These are phyloP conservation scores for Pythium dissotocum DNA, from an alignment of 352 stramenopile genomes.

Conservation along the genomic window DNA sequence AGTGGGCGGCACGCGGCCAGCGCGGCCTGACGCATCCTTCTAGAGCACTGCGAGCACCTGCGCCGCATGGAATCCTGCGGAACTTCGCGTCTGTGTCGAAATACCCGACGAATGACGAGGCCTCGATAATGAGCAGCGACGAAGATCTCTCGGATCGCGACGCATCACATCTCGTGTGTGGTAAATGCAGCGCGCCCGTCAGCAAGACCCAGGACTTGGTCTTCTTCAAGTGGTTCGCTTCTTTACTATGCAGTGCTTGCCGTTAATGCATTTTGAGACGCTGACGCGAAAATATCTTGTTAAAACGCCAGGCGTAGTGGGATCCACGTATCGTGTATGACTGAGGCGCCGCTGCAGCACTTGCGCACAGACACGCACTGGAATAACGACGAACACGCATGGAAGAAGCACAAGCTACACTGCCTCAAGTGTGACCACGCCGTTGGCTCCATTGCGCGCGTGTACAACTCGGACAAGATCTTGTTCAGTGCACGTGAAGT, in stretches of 20 bases:
- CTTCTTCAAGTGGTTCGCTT: slow-evolving; percentile 72
- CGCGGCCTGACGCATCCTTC: neutral
- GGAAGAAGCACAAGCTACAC: slow-evolving; percentile 70
- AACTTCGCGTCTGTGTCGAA: slow-evolving; percentile 51
- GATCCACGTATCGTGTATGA: slow-evolving; percentile 72
- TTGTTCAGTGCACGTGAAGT: slow-evolving; percentile 67
- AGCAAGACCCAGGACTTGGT: slow-evolving; percentile 66
- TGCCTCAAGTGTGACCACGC: slow-evolving; percentile 67
- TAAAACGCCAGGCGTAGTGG: slow-evolving; percentile 45
- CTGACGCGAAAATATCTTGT: neutral
- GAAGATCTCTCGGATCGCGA: slow-evolving; percentile 39
- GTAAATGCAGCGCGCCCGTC: slow-evolving; percentile 64
- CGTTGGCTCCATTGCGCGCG: slow-evolving; percentile 56
- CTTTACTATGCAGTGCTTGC: no score
- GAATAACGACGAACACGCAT: slow-evolving; percentile 34
- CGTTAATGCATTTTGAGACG: neutral
- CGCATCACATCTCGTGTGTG: slow-evolving; percentile 58
- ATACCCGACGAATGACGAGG: slow-evolving; percentile 60
- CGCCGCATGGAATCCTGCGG: slow-evolving; percentile 9
- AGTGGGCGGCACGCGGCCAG: slow-evolving; percentile 6
- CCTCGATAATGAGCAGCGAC: slow-evolving; percentile 39
- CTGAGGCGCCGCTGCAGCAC: slow-evolving; percentile 60
- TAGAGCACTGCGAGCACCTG: neutral
- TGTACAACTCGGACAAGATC: slow-evolving; percentile 72
- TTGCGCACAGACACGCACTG: slow-evolving; percentile 46